These are phyloP conservation scores for Saturnispora silvae DNA, from an alignment of 805 yeast genomes.

Conservation along the genomic window DNA sequence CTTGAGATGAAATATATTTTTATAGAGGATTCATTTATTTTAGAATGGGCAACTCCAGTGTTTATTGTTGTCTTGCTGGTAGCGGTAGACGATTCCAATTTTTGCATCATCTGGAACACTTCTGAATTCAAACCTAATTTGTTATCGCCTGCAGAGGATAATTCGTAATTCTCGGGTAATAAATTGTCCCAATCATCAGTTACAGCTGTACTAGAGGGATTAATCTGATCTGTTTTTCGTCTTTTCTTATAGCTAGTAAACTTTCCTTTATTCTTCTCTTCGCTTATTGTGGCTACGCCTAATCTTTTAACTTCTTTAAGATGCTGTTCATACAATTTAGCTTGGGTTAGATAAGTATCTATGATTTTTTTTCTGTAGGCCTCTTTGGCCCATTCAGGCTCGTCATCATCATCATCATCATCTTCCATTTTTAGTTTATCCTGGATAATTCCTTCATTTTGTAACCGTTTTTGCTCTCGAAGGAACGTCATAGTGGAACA, in stretches of 20 bases:
- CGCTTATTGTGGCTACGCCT: constrained; percentile 16
- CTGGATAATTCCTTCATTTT: constrained; percentile 9
- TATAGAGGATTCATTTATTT: constrained; percentile 25
- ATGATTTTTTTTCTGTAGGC: constrained; percentile 27
- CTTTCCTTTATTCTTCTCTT: constrained; percentile 13
- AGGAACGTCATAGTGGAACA: constrained; percentile 84
- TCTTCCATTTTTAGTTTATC: constrained; percentile 15
- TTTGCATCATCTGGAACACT: constrained; percentile 36
- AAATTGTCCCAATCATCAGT: constrained; percentile 10
- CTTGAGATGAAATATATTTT: constrained; percentile 69
- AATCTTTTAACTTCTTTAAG: constrained; percentile 27
- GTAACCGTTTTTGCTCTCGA: constrained; percentile 14
- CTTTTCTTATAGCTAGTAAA: constrained; percentile 21
- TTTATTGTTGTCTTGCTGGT: neutral
- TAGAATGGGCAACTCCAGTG: constrained; percentile 2
- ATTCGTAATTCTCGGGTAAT: constrained; percentile 24
- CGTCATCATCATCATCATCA: constrained; percentile 29
- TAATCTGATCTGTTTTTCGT: neutral
- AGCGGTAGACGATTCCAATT: constrained; percentile 25
- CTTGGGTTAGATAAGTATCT: constrained; percentile 19
- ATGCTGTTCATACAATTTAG: constrained; percentile 32
- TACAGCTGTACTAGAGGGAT: neutral
- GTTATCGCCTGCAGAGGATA: constrained; percentile 12
- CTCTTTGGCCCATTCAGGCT: constrained; percentile 32
- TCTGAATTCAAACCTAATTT: constrained; percentile 30